A percentile compares a stretch with the other conserved stretches of the same genome.
Conservation (phyloP, 140 eudicot genomes). For the Stevia rebaudiana region DNA sequence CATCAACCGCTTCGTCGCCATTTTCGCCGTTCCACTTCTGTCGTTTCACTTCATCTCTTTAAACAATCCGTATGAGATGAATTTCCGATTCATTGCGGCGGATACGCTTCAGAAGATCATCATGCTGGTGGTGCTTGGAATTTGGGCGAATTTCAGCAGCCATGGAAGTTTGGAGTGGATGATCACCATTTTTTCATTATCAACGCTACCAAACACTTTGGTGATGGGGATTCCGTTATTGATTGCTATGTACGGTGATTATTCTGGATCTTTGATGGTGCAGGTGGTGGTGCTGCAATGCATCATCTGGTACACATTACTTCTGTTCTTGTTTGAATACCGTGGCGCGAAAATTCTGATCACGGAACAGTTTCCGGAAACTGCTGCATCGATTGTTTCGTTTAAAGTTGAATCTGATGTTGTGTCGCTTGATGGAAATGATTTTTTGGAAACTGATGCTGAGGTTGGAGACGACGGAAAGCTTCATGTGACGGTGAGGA, state of each 20-base stretch:
- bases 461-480: conserved; percentile 80
- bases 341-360: conserved; percentile 80
- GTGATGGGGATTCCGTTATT: conserved; percentile 91
- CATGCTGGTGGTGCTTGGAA: conserved; percentile 52
- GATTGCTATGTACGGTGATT: conserved; percentile 79
- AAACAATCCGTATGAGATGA: conserved; percentile 72
- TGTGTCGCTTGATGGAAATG: conserved; percentile 76
- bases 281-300: conserved; percentile 89
- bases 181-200: conserved; percentile 74
- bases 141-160: conserved; percentile 55
- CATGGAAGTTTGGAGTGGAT: conserved; percentile 79
- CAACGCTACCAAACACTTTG: conserved; percentile 79
- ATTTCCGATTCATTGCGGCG: conserved; percentile 76
- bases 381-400: conserved; percentile 78
- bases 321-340: conserved; percentile 70
- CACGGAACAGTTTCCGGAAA: conserved; percentile 86
- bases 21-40: conserved; percentile 74
- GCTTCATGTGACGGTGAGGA: conserved; percentile 82
- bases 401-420: conserved; percentile 88
- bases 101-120: conserved; percentile 73
- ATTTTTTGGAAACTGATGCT: conserved; percentile 82
- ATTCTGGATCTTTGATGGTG: conserved; percentile 72
- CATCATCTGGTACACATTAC: conserved; percentile 82
- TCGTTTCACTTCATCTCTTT: conserved; percentile 80
- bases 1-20: conserved; percentile 76